These are phyloP conservation scores for Kodamaea restingae DNA, from an alignment of 805 yeast species.

Conservation along the genomic window DNA sequence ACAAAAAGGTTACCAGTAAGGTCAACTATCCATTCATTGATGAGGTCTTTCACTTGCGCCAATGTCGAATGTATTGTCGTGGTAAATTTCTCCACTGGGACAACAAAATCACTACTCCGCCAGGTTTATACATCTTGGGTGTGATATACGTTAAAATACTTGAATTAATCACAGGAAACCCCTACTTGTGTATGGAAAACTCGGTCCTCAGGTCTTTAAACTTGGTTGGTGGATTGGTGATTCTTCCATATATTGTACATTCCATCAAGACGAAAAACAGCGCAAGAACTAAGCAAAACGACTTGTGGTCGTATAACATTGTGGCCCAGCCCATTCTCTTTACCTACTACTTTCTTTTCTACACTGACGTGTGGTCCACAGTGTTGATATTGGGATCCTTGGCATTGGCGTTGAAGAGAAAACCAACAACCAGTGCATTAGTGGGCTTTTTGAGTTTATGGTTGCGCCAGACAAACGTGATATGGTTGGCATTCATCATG, in stretches of 20 bases:
- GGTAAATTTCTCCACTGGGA: slow-evolving; percentile 73
- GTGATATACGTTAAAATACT: slow-evolving; percentile 35
- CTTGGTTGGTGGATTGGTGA: slow-evolving; percentile 56
- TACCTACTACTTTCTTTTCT: slow-evolving; percentile 72
- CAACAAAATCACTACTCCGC: slow-evolving; percentile 92
- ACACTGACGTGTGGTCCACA: slow-evolving; percentile 93
- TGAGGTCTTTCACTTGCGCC: slow-evolving; percentile 83
- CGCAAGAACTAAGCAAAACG: slow-evolving; percentile 9
- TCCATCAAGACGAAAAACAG: slow-evolving; percentile 11
- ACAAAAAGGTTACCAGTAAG: slow-evolving; percentile 8
- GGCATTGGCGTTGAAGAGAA: slow-evolving; percentile 36
- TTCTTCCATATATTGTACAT: slow-evolving; percentile 48
- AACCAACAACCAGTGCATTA: slow-evolving; percentile 40
- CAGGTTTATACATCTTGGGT: slow-evolving; percentile 70
- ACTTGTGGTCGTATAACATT: slow-evolving; percentile 26
- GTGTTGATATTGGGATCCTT: slow-evolving; percentile 57
- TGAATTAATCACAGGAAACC: slow-evolving; percentile 34
- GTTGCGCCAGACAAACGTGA: slow-evolving; percentile 87
- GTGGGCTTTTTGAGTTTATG: slow-evolving; percentile 60
- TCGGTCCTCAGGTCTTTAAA: slow-evolving; percentile 46
- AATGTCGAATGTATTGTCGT: slow-evolving; percentile 62
- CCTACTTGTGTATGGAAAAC: slow-evolving; percentile 15
- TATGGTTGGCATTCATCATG: slow-evolving; percentile 72
- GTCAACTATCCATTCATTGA: slow-evolving; percentile 49
- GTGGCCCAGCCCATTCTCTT: slow-evolving; percentile 64